Evolutionary conservation across 2,329 filamentous ascomycete species (phyloP).

Genomic region (Davidsoniella australis): DNA sequence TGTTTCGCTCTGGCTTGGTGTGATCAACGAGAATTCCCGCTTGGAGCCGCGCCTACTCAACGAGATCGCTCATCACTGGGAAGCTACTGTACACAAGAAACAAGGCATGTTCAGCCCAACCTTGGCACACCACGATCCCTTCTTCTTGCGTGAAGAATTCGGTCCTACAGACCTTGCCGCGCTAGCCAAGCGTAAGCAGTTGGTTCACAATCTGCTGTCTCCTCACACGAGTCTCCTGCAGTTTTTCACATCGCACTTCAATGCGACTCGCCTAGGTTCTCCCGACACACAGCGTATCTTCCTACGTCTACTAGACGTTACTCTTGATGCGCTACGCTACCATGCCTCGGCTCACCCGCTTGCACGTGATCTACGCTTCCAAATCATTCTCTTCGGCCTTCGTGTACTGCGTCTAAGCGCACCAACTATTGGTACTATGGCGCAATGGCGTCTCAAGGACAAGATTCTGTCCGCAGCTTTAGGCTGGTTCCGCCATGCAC

Average conservation of each 20-base stretch:
- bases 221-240: conserved; percentile 76
- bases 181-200: conserved; percentile 58
- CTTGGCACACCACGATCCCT: conserved; percentile 65
- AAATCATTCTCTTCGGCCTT: conserved; percentile 68
- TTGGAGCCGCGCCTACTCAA: conserved; percentile 74
- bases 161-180: conserved; percentile 70
- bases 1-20: conserved; percentile 87
- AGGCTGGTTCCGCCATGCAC: conserved; percentile 70
- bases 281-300: conserved; percentile 69
- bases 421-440: conserved; percentile 36
- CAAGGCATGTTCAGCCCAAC: conserved; percentile 65
- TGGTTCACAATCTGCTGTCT: conserved; percentile 65
- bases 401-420: conserved; percentile 59
- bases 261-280: conserved; percentile 73
- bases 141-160: conserved; percentile 82
- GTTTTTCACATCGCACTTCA: conserved; percentile 89
- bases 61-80: conserved; percentile 84
- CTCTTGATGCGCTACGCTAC: conserved; percentile 48
- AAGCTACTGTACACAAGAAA: conserved; percentile 59
- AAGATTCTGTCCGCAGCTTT: conserved; percentile 72
- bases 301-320: conserved; percentile 61
- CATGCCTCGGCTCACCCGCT: conserved; percentile 46
- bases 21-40: conserved; percentile 86
- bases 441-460: conserved; percentile 75
- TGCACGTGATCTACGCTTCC: conserved; percentile 80